A percentile compares a stretch with the other conserved stretches of the same genome.
Conservation (phyloP, 2,329 filamentous ascomycete species). For the Teratosphaeria gauchensis region DNA sequence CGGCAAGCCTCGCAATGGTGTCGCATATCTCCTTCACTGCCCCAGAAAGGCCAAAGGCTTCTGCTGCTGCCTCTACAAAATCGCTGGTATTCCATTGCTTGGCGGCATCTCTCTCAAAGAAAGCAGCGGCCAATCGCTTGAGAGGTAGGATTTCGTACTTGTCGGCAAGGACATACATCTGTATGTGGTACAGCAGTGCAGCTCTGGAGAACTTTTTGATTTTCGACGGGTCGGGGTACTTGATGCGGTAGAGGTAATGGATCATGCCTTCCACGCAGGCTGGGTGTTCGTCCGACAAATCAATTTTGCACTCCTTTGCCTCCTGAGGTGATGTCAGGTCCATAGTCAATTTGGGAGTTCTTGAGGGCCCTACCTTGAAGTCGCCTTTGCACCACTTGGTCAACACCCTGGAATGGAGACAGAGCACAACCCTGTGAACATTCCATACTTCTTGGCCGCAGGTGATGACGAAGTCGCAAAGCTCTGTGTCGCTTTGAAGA, state of each 20-base stretch:
- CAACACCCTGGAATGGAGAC: constrained; percentile 13
- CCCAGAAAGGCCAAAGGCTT: neutral
- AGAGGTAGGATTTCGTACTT: constrained; percentile 1
- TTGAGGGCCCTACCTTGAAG: neutral
- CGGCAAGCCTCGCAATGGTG: neutral
- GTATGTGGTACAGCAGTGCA: neutral
- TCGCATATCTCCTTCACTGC: neutral
- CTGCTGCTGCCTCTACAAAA: neutral
- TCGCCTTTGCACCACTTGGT: neutral
- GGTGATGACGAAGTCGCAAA: constrained; percentile 10
- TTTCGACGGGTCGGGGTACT: neutral
- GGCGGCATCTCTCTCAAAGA: neutral
- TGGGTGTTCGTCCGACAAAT: neutral
- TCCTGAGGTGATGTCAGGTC: neutral
- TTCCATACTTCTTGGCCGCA: constrained; percentile 6
- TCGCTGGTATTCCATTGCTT: neutral
- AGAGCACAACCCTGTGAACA: constrained; percentile 13
- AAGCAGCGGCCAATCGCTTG: neutral
- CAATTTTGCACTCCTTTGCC: neutral
- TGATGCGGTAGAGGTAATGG: neutral
- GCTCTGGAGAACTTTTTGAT: neutral
- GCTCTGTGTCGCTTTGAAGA: neutral
- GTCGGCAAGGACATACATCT: constrained; percentile 1
- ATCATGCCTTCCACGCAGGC: neutral
- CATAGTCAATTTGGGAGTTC: neutral